Percentiles rank a stretch among this genome's conserved stretches.
These are phyloP conservation scores for Exophiala bonariae DNA, from an alignment of 2,329 filamentous ascomycete species.

Conservation along the genomic window DNA sequence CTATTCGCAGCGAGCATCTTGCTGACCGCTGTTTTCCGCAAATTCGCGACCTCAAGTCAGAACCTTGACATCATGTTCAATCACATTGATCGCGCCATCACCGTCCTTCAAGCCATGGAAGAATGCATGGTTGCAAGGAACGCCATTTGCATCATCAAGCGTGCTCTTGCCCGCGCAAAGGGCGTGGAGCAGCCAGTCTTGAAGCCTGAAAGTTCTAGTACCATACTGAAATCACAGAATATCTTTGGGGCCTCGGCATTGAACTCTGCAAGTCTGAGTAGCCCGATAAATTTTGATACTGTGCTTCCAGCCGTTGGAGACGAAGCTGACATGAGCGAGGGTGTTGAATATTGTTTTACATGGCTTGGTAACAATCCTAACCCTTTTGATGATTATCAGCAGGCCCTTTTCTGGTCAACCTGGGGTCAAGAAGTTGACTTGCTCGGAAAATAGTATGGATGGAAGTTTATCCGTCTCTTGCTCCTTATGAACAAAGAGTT, in stretches of 20 bases:
- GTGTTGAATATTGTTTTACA: slow-evolving; percentile 2
- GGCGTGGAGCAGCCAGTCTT: slow-evolving; percentile 10
- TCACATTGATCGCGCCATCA: slow-evolving; percentile 39
- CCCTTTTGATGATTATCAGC: slow-evolving; percentile 15
- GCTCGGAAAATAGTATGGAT: slow-evolving; percentile 9
- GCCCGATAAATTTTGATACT: too few relatives aligned
- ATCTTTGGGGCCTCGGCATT: too few relatives aligned
- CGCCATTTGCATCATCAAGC: slow-evolving; percentile 25
- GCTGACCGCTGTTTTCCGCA: slow-evolving; percentile 36
- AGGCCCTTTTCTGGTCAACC: slow-evolving; percentile 17
- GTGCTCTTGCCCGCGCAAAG: slow-evolving; percentile 12
- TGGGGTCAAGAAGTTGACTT: slow-evolving; percentile 18
- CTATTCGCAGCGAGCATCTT: slow-evolving; percentile 35
- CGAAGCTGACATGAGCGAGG: too few relatives aligned
- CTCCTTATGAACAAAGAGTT: too few relatives aligned
- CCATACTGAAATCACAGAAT: too few relatives aligned
- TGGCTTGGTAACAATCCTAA: slow-evolving; percentile 14
- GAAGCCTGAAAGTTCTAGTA: neutral
- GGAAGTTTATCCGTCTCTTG: too few relatives aligned
- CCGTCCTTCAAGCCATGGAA: slow-evolving; percentile 44
- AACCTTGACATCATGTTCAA: slow-evolving; percentile 32
- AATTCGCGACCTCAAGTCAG: slow-evolving; percentile 34
- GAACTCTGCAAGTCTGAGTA: too few relatives aligned
- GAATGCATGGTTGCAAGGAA: slow-evolving; percentile 42
- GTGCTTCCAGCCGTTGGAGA: too few relatives aligned